Conservation (phyloP, 2,329 filamentous ascomycete genomes). For the Aspergillus tubingensis region DNA sequence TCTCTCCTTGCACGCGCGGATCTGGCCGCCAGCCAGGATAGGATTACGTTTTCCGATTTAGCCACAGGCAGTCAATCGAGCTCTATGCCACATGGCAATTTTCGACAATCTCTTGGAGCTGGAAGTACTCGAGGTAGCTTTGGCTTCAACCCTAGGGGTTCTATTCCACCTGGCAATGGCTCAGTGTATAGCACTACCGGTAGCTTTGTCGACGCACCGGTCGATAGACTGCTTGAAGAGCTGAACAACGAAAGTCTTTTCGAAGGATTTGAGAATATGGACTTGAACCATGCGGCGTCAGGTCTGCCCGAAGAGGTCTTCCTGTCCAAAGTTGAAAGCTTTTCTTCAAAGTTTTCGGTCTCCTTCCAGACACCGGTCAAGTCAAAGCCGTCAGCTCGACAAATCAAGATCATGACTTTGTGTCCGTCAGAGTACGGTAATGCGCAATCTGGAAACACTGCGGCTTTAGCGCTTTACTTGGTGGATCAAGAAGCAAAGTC, state of each 20-base stretch:
- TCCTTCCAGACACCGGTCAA: slow-evolving; percentile 31
- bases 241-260: slow-evolving; percentile 63
- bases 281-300: slow-evolving; percentile 70
- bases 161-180: slow-evolving; percentile 54
- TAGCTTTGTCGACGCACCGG: slow-evolving; percentile 67
- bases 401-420: slow-evolving; percentile 64
- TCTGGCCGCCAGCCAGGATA: slow-evolving; percentile 79
- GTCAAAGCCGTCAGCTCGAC: slow-evolving; percentile 26
- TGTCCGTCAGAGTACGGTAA: slow-evolving; percentile 46
- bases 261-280: slow-evolving; percentile 72
- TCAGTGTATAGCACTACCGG: slow-evolving; percentile 54
- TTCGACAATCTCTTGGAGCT: slow-evolving; percentile 72
- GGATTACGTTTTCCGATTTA: slow-evolving; percentile 75
- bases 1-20: slow-evolving; percentile 87
- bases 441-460: slow-evolving; percentile 34
- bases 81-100: slow-evolving; percentile 45
- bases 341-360: slow-evolving; percentile 56
- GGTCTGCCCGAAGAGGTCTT: slow-evolving; percentile 72
- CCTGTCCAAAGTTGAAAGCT: slow-evolving; percentile 69
- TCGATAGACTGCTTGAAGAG: slow-evolving; percentile 70
- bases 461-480: slow-evolving; percentile 58
- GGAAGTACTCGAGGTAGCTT: slow-evolving; percentile 66
- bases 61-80: slow-evolving; percentile 49
- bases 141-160: slow-evolving; percentile 55
- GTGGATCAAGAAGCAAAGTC: slow-evolving; percentile 69